phyloP scores from a whole-genome alignment of 352 stramenopile genomes.

The Bremia lactucae region DNA sequence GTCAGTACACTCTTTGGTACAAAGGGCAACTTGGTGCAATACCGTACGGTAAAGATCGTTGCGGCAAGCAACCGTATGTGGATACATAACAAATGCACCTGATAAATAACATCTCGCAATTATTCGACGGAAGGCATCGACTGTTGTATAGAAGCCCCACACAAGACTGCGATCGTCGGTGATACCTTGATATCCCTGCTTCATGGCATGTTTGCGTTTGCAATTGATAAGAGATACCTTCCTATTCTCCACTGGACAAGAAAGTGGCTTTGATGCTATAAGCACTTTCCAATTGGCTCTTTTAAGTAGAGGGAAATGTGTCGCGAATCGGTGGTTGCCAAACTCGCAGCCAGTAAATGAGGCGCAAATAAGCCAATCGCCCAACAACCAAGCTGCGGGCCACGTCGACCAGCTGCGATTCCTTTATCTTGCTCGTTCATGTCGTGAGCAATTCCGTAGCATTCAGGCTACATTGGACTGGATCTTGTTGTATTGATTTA shows the following conservation, averaged over 20 bases:
- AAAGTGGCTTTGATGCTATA: neutral
- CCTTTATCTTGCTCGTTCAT: too few species aligned
- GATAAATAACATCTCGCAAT: conserved; percentile 52
- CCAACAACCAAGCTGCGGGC: neutral
- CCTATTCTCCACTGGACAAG: neutral
- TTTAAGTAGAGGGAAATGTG: conserved; percentile 11
- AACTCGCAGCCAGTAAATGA: conserved; percentile 1
- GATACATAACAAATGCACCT: conserved; percentile 49
- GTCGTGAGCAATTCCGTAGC: too few species aligned
- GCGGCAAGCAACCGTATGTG: conserved; percentile 47
- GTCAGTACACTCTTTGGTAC: neutral
- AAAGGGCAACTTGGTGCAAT: conserved; percentile 8
- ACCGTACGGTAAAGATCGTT: conserved; percentile 22
- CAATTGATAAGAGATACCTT: neutral
- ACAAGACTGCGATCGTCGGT: conserved; percentile 29
- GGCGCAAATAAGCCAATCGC: neutral
- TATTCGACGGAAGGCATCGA: conserved; percentile 38
- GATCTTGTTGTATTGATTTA: too few species aligned
- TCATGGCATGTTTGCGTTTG: conserved; percentile 16
- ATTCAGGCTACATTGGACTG: too few species aligned
- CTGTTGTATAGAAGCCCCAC: conserved; percentile 53
- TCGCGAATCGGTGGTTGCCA: conserved; percentile 4
- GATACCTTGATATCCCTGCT: conserved; percentile 22
- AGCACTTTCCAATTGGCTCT: neutral
- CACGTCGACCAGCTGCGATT: too few species aligned